Evolutionary conservation across 2,329 filamentous ascomycete species (phyloP).

Genomic region (Moelleriella libera): DNA sequence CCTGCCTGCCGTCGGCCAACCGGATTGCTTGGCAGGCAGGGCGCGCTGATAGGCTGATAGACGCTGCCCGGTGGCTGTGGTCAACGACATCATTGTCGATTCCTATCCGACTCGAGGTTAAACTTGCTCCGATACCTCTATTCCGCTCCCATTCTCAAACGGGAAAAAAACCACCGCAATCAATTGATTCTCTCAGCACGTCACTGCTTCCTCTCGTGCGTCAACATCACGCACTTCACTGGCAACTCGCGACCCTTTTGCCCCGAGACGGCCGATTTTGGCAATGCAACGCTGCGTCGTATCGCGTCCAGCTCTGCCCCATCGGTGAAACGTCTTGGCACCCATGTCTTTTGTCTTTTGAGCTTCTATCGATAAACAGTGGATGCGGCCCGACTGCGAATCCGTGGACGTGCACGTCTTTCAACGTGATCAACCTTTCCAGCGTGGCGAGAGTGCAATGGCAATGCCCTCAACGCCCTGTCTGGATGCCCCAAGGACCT

Average conservation of each 20-base stretch:
- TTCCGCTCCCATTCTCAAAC: neutral
- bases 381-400: neutral
- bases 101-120: neutral
- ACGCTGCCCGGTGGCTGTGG: no score
- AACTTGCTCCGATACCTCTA: neutral
- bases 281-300: slow-evolving; percentile 1
- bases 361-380: neutral
- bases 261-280: slow-evolving; percentile 1
- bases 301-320: neutral
- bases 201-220: neutral
- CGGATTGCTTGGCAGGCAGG: neutral
- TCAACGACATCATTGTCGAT: neutral
- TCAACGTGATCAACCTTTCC: neutral
- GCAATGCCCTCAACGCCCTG: no score
- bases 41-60: neutral
- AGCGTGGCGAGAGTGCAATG: neutral
- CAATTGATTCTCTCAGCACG: neutral
- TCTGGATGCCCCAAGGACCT: no score
- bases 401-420: neutral
- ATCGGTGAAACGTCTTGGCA: neutral
- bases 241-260: neutral
- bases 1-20: neutral
- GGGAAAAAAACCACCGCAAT: neutral
- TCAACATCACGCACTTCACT: neutral
- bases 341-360: neutral